phyloP scores from a whole-genome alignment of 345 rosid species.

The Linum lewisii region DNA sequence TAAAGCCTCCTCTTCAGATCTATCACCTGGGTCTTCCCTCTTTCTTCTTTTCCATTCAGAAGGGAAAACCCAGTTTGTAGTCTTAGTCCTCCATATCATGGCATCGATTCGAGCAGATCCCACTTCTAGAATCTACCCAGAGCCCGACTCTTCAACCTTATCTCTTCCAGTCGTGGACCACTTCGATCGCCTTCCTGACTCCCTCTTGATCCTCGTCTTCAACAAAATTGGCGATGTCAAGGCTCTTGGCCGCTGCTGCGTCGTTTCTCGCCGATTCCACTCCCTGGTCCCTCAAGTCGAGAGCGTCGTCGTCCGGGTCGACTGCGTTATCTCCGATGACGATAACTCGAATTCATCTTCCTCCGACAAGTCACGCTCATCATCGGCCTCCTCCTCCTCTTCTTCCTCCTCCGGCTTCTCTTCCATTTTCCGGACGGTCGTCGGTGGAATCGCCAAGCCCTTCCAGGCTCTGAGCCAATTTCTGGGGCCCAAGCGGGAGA shows the following conservation, averaged over 20 bases:
- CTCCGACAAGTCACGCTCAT: constrained; percentile 43
- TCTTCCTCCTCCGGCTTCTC: constrained; percentile 26
- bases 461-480: constrained; percentile 63
- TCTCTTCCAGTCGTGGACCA: constrained; percentile 36
- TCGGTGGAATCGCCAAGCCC: constrained; percentile 72
- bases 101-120: constrained; percentile 39
- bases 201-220: constrained; percentile 65
- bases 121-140: constrained; percentile 41
- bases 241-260: constrained; percentile 85
- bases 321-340: constrained; percentile 89
- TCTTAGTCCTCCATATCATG: no score
- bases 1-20: not conserved
- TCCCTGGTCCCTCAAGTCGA: constrained; percentile 73
- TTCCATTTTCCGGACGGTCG: constrained; percentile 37
- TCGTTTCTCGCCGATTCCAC: constrained; percentile 68
- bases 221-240: constrained; percentile 88
- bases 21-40: no score
- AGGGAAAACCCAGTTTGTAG: not conserved
- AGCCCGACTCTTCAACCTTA: constrained; percentile 16
- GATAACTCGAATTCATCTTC: constrained; percentile 33
- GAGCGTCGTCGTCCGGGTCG: constrained; percentile 79
- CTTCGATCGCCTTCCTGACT: constrained; percentile 80
- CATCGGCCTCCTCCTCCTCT: no score
- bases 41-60: not conserved
- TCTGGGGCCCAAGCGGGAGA: constrained; percentile 40